phyloP scores from a whole-genome alignment of 192 early-diverging fungal genomes.

The Coemansia sp. region DNA sequence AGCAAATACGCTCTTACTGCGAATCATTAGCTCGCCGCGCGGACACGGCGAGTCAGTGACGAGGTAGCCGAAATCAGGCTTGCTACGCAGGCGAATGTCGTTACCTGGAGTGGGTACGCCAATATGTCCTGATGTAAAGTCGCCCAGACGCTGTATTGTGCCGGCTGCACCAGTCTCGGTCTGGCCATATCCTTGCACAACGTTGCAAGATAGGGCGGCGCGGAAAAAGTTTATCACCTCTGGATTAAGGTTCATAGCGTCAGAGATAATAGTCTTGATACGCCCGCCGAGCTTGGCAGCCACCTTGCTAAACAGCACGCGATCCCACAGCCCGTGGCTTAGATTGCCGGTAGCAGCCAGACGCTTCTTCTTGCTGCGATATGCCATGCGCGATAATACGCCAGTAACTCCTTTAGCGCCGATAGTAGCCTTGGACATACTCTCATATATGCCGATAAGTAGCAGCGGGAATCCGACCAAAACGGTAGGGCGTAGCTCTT shows the following conservation, averaged over 20 bases:
- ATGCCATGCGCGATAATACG: slow-evolving; percentile 51
- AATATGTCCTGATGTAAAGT: slow-evolving; percentile 67
- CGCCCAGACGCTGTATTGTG: slow-evolving; percentile 49
- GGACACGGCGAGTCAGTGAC: slow-evolving; percentile 74
- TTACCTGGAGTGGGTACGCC: slow-evolving; percentile 65
- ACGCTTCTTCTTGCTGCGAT: slow-evolving; percentile 61
- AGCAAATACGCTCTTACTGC: slow-evolving; percentile 69
- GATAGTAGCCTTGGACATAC: slow-evolving; percentile 58
- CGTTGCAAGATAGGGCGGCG: slow-evolving; percentile 56
- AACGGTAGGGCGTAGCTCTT: slow-evolving; percentile 72
- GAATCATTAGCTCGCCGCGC: slow-evolving; percentile 83
- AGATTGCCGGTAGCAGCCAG: slow-evolving; percentile 57
- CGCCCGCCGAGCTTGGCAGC: slow-evolving; percentile 72
- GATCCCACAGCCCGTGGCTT: slow-evolving; percentile 82
- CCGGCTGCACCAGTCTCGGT: slow-evolving; percentile 69
- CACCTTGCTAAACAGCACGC: slow-evolving; percentile 80
- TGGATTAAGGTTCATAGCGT: slow-evolving; percentile 67
- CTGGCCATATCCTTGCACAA: slow-evolving; percentile 85
- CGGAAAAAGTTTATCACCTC: slow-evolving; percentile 82
- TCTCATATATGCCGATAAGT: slow-evolving; percentile 81
- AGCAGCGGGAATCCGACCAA: slow-evolving; percentile 75
- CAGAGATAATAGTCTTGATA: slow-evolving; percentile 72
- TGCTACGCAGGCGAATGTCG: slow-evolving; percentile 82
- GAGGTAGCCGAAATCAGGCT: slow-evolving; percentile 80
- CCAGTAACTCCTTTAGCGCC: slow-evolving; percentile 53